Conservation (phyloP, 2,329 filamentous ascomycete species). For the Neoascochyta sp. region DNA sequence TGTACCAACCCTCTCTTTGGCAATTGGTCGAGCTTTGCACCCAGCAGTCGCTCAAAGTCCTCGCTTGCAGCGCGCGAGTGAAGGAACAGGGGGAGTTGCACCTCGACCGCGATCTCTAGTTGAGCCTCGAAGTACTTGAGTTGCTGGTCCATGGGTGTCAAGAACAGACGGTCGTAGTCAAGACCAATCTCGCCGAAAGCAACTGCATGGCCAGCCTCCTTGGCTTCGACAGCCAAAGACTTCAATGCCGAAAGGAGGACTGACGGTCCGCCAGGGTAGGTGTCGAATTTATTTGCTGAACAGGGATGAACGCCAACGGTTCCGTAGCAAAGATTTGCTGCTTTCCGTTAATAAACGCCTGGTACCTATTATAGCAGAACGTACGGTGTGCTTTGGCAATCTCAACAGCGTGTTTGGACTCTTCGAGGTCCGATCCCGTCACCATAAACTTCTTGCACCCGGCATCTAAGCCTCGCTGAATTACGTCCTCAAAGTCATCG, state of each 20-base stretch:
- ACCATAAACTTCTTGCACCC: constrained; percentile 90
- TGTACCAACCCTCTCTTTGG: constrained; percentile 82
- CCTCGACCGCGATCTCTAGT: constrained; percentile 69
- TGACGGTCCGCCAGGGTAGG: constrained; percentile 56
- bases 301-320: constrained; percentile 96
- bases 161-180: constrained; percentile 88
- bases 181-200: constrained; percentile 95
- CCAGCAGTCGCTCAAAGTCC: constrained; percentile 58
- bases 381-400: constrained; percentile 71
- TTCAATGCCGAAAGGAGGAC: constrained; percentile 58
- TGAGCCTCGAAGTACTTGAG: constrained; percentile 81
- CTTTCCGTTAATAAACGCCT: neutral
- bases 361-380: constrained; percentile 30
- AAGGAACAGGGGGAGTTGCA: constrained; percentile 83
- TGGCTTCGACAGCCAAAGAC: constrained; percentile 59
- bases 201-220: constrained; percentile 57
- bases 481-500: constrained; percentile 69
- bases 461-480: constrained; percentile 71
- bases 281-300: constrained; percentile 73
- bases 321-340: constrained; percentile 77
- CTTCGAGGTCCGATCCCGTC: constrained; percentile 81
- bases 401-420: constrained; percentile 69
- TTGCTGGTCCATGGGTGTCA: constrained; percentile 75
- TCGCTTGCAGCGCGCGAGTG: constrained; percentile 81
- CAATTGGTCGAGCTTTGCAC: constrained; percentile 60